These are phyloP conservation scores for Ophiostoma quercus DNA, from an alignment of 2,329 filamentous ascomycete genomes.

Conservation along the genomic window DNA sequence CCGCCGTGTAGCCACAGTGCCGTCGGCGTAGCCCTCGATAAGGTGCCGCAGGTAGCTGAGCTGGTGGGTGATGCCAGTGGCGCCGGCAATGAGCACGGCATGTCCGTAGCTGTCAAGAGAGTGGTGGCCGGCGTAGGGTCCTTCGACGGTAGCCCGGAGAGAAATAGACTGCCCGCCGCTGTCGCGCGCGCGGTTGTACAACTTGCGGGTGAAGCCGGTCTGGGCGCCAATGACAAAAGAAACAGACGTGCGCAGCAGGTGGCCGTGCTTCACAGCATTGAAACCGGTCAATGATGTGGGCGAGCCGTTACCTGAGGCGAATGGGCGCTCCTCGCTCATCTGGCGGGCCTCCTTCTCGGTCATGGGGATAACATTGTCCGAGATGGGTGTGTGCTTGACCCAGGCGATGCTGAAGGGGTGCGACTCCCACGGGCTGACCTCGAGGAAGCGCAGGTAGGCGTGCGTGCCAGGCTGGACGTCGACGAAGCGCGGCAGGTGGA, in stretches of 20 bases:
- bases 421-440: slow-evolving; percentile 63
- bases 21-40: slow-evolving; percentile 61
- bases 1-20: slow-evolving; percentile 72
- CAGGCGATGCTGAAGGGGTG: slow-evolving; percentile 78
- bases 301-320: background rate
- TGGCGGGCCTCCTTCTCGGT: slow-evolving; percentile 39
- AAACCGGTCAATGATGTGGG: slow-evolving; percentile 21
- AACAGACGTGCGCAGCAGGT: slow-evolving; percentile 49
- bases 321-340: slow-evolving; percentile 20
- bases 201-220: slow-evolving; percentile 77
- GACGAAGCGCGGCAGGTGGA: slow-evolving; percentile 63
- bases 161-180: slow-evolving; percentile 51
- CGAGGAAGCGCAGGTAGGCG: slow-evolving; percentile 66
- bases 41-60: slow-evolving; percentile 80
- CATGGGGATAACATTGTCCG: slow-evolving; percentile 35
- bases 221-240: slow-evolving; percentile 84
- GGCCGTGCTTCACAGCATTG: slow-evolving; percentile 33
- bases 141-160: slow-evolving; percentile 74
- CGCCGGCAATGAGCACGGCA: slow-evolving; percentile 81
- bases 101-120: slow-evolving; percentile 89
- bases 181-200: slow-evolving; percentile 64
- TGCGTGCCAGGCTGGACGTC: slow-evolving; percentile 65
- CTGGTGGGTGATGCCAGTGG: slow-evolving; percentile 93
- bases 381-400: slow-evolving; percentile 52
- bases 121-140: slow-evolving; percentile 81